Evolutionary conservation across 805 yeast genomes (phyloP).

Genomic region (Lipomyces orientalis): DNA sequence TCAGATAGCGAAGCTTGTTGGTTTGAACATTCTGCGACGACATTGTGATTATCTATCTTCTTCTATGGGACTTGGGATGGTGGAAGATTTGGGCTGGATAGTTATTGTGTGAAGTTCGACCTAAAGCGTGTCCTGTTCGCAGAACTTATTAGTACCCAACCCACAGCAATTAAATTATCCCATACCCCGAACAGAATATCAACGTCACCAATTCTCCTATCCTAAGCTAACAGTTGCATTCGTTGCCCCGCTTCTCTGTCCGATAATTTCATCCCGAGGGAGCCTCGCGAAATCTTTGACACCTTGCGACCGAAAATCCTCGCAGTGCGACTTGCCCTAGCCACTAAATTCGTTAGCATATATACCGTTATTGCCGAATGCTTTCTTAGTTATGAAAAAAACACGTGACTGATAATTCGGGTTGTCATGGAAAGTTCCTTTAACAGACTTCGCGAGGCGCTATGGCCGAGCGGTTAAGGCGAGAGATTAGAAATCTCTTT

Average conservation of each 20-base stretch:
- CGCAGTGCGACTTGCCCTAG: no score
- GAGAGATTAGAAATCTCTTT: constrained; percentile 50
- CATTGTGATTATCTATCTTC: background rate
- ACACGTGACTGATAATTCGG: background rate
- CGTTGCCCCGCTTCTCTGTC: no score
- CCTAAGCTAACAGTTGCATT: no score
- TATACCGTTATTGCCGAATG: no score
- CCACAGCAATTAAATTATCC: background rate
- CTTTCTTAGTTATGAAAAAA: no score
- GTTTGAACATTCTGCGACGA: constrained; percentile 15
- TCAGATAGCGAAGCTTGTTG: constrained; percentile 21
- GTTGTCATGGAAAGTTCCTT: background rate
- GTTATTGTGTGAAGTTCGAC: background rate
- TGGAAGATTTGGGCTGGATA: background rate
- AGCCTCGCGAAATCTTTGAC: no score
- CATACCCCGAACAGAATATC: no score
- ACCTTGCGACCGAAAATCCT: no score
- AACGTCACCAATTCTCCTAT: no score
- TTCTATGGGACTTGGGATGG: background rate
- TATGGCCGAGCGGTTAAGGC: constrained; percentile 52
- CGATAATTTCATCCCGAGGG: no score
- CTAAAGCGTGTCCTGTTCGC: background rate
- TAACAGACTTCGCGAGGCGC: constrained; percentile 34
- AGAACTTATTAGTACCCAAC: background rate
- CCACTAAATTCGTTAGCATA: no score